phyloP scores from a whole-genome alignment of 176 grass and related monocot genomes.

The Rhipidocladum racemiflorum region DNA sequence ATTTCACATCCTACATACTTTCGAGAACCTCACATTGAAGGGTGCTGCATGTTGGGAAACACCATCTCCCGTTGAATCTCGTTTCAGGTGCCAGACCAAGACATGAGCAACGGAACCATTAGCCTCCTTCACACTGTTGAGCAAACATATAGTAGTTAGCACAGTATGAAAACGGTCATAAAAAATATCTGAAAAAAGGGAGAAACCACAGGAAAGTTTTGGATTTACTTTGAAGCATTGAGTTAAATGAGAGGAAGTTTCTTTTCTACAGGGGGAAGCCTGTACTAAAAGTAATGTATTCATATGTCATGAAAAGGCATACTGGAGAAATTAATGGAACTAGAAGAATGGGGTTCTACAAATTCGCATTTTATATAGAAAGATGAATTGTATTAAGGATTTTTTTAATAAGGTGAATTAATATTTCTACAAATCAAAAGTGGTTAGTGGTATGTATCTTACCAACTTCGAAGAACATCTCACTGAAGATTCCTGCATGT shows the following conservation, averaged over 20 bases:
- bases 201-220: not conserved
- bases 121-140: conserved; percentile 53
- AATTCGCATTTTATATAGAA: conserved; percentile 1
- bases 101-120: conserved; percentile 54
- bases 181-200: not conserved
- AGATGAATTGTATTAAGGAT: not conserved
- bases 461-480: conserved; percentile 30
- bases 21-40: conserved; percentile 6
- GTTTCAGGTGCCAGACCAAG: conserved; percentile 39
- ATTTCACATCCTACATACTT: conserved; percentile 31
- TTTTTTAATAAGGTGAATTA: conserved; percentile 1
- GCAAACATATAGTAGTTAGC: conserved; percentile 10
- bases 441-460: conserved; percentile 12
- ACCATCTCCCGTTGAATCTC: conserved; percentile 55
- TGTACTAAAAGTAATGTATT: not conserved
- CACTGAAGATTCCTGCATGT: conserved; percentile 81
- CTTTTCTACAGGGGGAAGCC: not conserved
- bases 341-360: not conserved
- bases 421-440: conserved; percentile 6
- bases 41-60: conserved; percentile 37
- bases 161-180: not conserved
- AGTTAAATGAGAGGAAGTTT: not conserved
- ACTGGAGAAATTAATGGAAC: not conserved
- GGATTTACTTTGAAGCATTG: not conserved
- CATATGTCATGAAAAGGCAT: not conserved